Evolutionary conservation across 2,329 filamentous ascomycete species (phyloP), one percentile per base, ranked within the genome.

Genomic region (Aspergillus nomiae): DNA sequence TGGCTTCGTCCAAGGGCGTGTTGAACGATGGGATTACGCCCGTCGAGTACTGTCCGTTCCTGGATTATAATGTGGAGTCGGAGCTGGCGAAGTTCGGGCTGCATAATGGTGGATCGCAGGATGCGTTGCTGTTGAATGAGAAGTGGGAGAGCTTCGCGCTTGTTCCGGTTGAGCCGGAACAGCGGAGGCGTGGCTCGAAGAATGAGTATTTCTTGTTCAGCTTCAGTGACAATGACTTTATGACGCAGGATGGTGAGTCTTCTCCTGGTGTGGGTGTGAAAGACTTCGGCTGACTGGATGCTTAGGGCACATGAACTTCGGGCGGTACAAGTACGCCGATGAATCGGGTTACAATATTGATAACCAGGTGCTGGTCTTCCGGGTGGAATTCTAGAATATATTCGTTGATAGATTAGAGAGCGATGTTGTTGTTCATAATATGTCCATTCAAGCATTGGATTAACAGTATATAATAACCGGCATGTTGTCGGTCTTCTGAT

Each of bases 91-190:
- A 86, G 24, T 92, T 92, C 67, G 86, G 87, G 0, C 75, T 90
- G 4, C 88, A 90, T 69, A 92, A 92, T 68, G 90, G 90, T 3
- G 89, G 88, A 0, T 78, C 76, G 0, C 84, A 89, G 67, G 85
- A 90, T 70, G 70, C 77, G 0, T 77, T 75, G 0, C 76, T 92
- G 41, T 72, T 92, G 73, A 92, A 92, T 69, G 90, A 92, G 81
- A 92, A 92, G 73, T 92, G 90, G 90, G 90, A 93, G 79, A 86
- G 85, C 24, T 76, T 92, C 55, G 85, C 86, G 3, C 73, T 92
- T 28, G 82, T 87, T 3, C 88, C 88, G 1, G 84, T 87, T 8
- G 81, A 87, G 68, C 81, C 81, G 59, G 71, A 41, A 7, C 57
- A 65, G 45, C 19, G 34, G 1, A 51, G 34, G 21, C 38, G 32